These are phyloP conservation scores for Saccharomyces hybrid DNA, from an alignment of 1,139 yeast genomes.

Conservation along the genomic window DNA sequence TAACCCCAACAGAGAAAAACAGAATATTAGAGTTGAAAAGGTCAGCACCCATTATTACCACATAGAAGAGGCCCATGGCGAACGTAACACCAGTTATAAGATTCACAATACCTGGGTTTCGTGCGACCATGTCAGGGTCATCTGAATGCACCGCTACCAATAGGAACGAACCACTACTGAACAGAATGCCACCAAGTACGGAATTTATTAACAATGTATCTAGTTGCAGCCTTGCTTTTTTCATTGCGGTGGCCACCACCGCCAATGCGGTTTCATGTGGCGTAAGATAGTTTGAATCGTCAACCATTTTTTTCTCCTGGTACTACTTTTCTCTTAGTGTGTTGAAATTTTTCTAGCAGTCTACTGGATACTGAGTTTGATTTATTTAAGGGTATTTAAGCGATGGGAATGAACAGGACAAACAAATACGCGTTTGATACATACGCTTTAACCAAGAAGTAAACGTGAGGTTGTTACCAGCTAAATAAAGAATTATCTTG, in stretches of 20 bases:
- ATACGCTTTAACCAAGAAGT: background rate
- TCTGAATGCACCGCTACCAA: slow-evolving; percentile 50
- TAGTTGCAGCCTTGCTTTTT: slow-evolving; percentile 58
- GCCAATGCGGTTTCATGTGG: slow-evolving; percentile 78
- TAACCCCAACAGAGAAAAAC: slow-evolving; percentile 58
- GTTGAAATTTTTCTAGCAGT: background rate
- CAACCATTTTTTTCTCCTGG: slow-evolving; percentile 23
- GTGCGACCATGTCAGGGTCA: slow-evolving; percentile 36
- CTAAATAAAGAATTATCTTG: background rate
- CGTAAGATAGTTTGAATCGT: slow-evolving; percentile 53
- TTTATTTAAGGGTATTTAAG: background rate
- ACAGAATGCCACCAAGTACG: slow-evolving; percentile 60
- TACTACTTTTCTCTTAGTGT: background rate
- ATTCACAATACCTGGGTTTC: slow-evolving; percentile 48
- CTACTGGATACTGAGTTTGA: background rate
- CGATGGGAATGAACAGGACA: background rate
- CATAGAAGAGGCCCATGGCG: slow-evolving; percentile 66
- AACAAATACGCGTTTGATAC: background rate
- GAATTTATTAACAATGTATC: slow-evolving; percentile 55
- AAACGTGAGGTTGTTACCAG: background rate
- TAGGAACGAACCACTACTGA: slow-evolving; percentile 69
- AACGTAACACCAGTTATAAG: slow-evolving; percentile 50
- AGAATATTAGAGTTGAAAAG: slow-evolving; percentile 64
- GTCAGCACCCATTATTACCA: slow-evolving; percentile 66
- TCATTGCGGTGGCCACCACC: slow-evolving; percentile 77